Conservation (phyloP, 768 basidiomycete genomes). For the Phaeotremella skinneri region DNA sequence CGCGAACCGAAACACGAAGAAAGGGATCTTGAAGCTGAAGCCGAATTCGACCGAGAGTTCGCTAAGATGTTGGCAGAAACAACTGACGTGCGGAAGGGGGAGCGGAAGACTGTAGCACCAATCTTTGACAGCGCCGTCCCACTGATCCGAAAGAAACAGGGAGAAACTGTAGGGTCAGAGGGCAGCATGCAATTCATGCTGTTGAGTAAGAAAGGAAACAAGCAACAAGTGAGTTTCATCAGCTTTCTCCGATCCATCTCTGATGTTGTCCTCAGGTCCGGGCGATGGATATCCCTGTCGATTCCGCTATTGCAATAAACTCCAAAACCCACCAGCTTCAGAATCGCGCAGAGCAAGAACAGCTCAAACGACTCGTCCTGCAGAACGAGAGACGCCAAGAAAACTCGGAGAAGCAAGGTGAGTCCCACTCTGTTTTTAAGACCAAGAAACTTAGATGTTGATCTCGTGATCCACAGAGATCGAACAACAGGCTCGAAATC, state of each 20-base stretch:
- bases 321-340: slow-evolving; percentile 87
- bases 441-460: neutral
- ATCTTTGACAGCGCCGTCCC: slow-evolving; percentile 83
- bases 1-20: slow-evolving; percentile 66
- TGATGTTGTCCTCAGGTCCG: slow-evolving; percentile 59
- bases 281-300: slow-evolving; percentile 83
- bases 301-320: slow-evolving; percentile 83
- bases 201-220: slow-evolving; percentile 88
- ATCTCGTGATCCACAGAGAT: slow-evolving; percentile 17
- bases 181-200: slow-evolving; percentile 86
- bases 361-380: slow-evolving; percentile 79
- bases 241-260: slow-evolving; percentile 3
- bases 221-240: slow-evolving; percentile 70
- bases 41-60: slow-evolving; percentile 90
- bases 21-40: slow-evolving; percentile 82
- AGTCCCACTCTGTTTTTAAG: slow-evolving; percentile 7
- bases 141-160: slow-evolving; percentile 62
- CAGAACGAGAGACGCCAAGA: slow-evolving; percentile 52
- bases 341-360: slow-evolving; percentile 94
- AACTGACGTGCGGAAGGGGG: slow-evolving; percentile 80
- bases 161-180: slow-evolving; percentile 49
- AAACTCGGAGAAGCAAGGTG: slow-evolving; percentile 40
- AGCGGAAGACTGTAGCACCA: slow-evolving; percentile 79
- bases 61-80: slow-evolving; percentile 91
- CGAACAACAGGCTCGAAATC: slow-evolving; percentile 34